Base-by-base conservation (phyloP, 2,329 filamentous ascomycete species). In the Trichoderma sp. region DNA sequence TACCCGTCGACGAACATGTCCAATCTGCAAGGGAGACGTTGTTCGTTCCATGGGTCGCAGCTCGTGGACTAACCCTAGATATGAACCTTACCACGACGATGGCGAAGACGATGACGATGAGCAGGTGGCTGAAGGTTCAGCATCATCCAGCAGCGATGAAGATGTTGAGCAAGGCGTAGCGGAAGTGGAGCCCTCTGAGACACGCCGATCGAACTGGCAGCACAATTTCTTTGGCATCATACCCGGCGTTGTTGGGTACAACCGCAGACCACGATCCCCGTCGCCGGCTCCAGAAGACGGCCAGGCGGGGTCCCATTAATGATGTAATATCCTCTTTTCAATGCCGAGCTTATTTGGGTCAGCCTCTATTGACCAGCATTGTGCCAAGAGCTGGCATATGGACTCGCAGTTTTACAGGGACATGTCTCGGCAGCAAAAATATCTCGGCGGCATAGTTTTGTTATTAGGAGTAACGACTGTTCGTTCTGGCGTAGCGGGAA, bases 11-110 rank as follows among this genome's bases (percentile, higher is more conserved):
- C 90, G 96, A 71, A 99, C 96, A n/a, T 99, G 96, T 75, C 96
- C 96, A 0, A 98, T 99, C 70, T 99, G 96, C 83, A 99, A 99
- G 82, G 94, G 94, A 59, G 96, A 99, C 77, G 96, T 99, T 43
- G 95, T 99, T 18, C 83, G 87, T 34, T 89, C 87, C 10, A 79
- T 93, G 72, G 86, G 89, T 21, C 84, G 83, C 37, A 83, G 84
- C 11, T 81, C 83, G 16, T 79, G 84, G 6, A 85, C 84, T 3
- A 82, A 80, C 51, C 84, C 85, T 18, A 80, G 83, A 37, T 87
- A 87, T 69, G 85, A 86, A 56, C 80, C 84, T 2, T 87, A 87
- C 69, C 83, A 79, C n/a, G 85, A 87, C 67, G 84, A 85, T 58
- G 82, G 81, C 43, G 82, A 83, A 28, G 82, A 83, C 28, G 82